Percentiles rank a stretch among this genome's conserved stretches.
Conservation (phyloP, 768 basidiomycete species). For the Tricholoma bakamatsutake region DNA sequence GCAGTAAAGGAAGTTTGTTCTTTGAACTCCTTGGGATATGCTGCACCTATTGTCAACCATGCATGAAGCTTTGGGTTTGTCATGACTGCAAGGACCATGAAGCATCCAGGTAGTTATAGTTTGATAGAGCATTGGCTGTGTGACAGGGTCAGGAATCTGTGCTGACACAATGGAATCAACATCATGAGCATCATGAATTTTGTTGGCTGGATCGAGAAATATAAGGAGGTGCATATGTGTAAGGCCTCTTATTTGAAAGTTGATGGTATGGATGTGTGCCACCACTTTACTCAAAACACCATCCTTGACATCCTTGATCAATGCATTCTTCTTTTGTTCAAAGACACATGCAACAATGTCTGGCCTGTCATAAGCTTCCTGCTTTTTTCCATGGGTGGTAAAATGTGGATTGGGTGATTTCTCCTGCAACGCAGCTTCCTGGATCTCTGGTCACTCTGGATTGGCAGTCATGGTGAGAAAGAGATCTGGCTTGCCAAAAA, state of each 20-base stretch:
- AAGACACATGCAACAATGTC: neutral
- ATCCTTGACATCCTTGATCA: neutral
- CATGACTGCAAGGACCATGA: constrained; percentile 32
- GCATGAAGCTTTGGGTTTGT: constrained; percentile 22
- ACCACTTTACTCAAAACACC: neutral
- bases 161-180: constrained; percentile 36
- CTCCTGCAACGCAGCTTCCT: constrained; percentile 1
- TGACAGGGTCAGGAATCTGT: constrained; percentile 31
- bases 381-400: constrained; percentile 11
- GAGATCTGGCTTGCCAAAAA: constrained; percentile 30
- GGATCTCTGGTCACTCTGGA: constrained; percentile 38
- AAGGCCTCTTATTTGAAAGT: constrained; percentile 50
- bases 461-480: constrained; percentile 46
- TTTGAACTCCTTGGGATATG: constrained; percentile 30
- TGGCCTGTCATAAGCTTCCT: neutral
- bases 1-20: constrained; percentile 10
- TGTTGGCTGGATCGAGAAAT: constrained; percentile 26
- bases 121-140: constrained; percentile 25
- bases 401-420: neutral
- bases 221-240: constrained; percentile 47
- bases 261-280: constrained; percentile 35
- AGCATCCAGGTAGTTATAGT: constrained; percentile 32
- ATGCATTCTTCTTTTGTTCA: neutral
- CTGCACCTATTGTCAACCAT: constrained; percentile 31
- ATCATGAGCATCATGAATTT: constrained; percentile 25